These are phyloP conservation scores for Rhododendron henanense DNA, from an alignment of 148 eudicot species.

Conservation along the genomic window DNA sequence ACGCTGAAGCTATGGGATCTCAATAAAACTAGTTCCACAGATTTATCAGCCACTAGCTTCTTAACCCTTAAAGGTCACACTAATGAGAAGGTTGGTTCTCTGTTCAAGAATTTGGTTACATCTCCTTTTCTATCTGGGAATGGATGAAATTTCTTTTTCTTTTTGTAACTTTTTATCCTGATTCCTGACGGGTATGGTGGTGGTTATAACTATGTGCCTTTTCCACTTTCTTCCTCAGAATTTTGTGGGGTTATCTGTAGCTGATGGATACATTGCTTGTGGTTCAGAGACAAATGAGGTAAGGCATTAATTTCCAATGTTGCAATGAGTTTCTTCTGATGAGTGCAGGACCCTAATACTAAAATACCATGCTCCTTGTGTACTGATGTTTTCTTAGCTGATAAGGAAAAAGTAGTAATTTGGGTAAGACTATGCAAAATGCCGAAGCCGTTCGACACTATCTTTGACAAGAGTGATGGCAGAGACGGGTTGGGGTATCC, in stretches of 20 bases:
- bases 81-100: conserved; percentile 70
- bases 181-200: not conserved
- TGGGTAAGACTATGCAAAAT: not conserved
- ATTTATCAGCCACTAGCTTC: conserved; percentile 56
- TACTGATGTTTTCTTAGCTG: not conserved
- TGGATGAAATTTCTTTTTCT: not conserved
- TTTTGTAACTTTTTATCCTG: not conserved
- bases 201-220: conserved; percentile 19
- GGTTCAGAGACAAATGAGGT: conserved; percentile 98
- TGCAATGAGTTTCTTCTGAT: not conserved
- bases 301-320: not conserved
- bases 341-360: not conserved
- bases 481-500: not conserved
- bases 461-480: not conserved
- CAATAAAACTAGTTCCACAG: conserved; percentile 43
- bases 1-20: conserved; percentile 97
- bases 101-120: not conserved
- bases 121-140: not conserved
- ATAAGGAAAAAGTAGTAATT: not conserved
- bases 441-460: not conserved
- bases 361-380: not conserved
- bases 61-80: conserved; percentile 76
- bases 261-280: conserved; percentile 84
- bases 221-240: conserved; percentile 45
- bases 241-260: conserved; percentile 85